Conservation (phyloP, 1,139 yeast species). For the Geotrichum fermentans region DNA sequence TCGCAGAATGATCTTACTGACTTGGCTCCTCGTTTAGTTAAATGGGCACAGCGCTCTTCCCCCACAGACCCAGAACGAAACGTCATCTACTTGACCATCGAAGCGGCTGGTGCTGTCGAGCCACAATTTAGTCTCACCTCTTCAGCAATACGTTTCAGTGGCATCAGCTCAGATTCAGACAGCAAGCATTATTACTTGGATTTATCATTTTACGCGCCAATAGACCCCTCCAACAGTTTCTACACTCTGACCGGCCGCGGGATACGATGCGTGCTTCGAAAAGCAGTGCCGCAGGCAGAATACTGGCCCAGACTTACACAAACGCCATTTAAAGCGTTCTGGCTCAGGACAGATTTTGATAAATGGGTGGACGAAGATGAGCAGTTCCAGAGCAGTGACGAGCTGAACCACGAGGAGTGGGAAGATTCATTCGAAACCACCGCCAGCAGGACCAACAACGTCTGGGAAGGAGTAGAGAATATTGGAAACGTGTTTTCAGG, state of each 20-base stretch:
- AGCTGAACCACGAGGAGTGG: constrained; percentile 33
- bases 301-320: constrained; percentile 90
- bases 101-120: constrained; percentile 62
- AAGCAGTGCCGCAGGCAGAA: constrained; percentile 62
- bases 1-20: no score
- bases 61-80: constrained; percentile 67
- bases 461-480: background rate
- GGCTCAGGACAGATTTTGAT: constrained; percentile 90
- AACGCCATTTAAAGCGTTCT: constrained; percentile 63
- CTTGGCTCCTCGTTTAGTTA: constrained; percentile 49
- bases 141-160: constrained; percentile 52
- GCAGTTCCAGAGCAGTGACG: constrained; percentile 54
- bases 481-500: background rate
- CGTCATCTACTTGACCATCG: constrained; percentile 66
- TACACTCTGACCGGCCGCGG: constrained; percentile 68
- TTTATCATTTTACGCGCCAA: constrained; percentile 66
- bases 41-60: constrained; percentile 95
- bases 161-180: constrained; percentile 30
- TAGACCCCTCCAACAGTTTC: constrained; percentile 60
- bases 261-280: constrained; percentile 62
- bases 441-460: background rate
- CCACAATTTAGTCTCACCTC: constrained; percentile 60
- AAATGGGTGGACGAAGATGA: constrained; percentile 97
- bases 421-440: constrained; percentile 23
- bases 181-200: constrained; percentile 49